phyloP scores from a whole-genome alignment of 208 protist species.

The Sergeia podlipaevii region DNA sequence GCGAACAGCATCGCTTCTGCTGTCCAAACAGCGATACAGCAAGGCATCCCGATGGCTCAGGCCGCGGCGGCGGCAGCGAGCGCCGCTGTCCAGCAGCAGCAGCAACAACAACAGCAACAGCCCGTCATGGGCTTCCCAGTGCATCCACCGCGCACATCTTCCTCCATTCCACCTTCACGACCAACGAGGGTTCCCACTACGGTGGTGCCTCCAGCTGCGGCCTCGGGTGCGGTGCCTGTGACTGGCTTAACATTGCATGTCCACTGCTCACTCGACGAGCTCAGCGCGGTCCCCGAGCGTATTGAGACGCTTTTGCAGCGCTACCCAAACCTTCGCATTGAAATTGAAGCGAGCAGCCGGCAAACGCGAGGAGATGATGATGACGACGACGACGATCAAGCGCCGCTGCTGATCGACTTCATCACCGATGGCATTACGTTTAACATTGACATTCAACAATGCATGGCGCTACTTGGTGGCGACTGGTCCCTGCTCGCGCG shows the following conservation, averaged over 20 bases:
- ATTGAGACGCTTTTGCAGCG: constrained; percentile 31
- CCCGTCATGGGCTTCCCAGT: neutral
- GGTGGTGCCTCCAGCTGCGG: neutral
- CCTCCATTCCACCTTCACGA: neutral
- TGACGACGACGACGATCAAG: constrained; percentile 10
- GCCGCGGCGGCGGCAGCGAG: neutral
- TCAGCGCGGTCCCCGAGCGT: constrained; percentile 50
- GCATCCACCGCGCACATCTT: neutral
- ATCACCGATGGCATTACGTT: neutral
- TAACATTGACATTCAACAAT: no score
- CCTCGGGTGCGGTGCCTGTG: neutral
- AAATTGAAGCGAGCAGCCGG: constrained; percentile 1
- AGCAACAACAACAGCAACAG: constrained; percentile 7
- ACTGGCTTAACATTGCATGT: constrained; percentile 66
- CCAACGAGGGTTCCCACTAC: neutral
- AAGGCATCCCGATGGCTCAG: no score
- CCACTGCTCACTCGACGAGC: constrained; percentile 60
- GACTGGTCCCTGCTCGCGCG: no score
- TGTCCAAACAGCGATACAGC: neutral
- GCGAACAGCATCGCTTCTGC: neutral
- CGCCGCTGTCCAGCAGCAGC: constrained; percentile 1
- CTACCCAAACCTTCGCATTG: constrained; percentile 15
- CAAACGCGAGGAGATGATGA: neutral
- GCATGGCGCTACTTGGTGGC: no score
- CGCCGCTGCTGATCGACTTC: no score